Evolutionary conservation across 495 filamentous ascomycete species (phyloP), one percentile per base, ranked within the genome.

Genomic region (Jackrogersella multiformis): DNA sequence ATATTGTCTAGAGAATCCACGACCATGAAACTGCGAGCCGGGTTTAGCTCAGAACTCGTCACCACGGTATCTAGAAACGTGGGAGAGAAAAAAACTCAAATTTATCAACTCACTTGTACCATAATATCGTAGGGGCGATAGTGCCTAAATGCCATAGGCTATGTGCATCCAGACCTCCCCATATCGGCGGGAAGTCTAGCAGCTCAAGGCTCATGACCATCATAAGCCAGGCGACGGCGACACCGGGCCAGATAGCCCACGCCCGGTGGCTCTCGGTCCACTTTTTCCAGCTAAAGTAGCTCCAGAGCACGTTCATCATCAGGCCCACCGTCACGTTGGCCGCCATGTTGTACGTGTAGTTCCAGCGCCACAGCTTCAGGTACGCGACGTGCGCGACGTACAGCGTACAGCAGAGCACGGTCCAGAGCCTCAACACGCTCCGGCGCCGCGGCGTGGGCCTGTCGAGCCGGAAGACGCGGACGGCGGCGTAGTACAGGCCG

Each of bases 321-420:
- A 91, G 82, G 0, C 95, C 95, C 21, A 91, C 84, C 10, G 85
- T 88, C 23, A 99, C 91, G 70, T 97, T 98, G 15, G 93, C 96
- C 1, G 88, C 86, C 94, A 98, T 99, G 70, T 99, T 99, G 79
- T 99, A 99, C 2, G 88, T 88, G 73, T 99, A 99, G 74, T 97
- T 90, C 92, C 95, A 99, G 24, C 82, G 82, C 85, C 91, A 89
- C 63, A 92, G 86, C 69, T 86, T 91, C 45, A 99, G 84, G 75
- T 97, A 99, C 59, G 81, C 84, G 52, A 96, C 90, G 73, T 99
- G 95, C 26, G 85, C 78, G 12, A 81, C 79, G 77, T 95, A 99
- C 36, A 96, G 76, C 2, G 77, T 53, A 21, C 88, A 73, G 71
- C 95, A 98, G 7, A 90, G 62, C 2, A 79, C 72, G 4, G 92